Conservation (phyloP, 345 rosid genomes). For the Salix dunnii region DNA sequence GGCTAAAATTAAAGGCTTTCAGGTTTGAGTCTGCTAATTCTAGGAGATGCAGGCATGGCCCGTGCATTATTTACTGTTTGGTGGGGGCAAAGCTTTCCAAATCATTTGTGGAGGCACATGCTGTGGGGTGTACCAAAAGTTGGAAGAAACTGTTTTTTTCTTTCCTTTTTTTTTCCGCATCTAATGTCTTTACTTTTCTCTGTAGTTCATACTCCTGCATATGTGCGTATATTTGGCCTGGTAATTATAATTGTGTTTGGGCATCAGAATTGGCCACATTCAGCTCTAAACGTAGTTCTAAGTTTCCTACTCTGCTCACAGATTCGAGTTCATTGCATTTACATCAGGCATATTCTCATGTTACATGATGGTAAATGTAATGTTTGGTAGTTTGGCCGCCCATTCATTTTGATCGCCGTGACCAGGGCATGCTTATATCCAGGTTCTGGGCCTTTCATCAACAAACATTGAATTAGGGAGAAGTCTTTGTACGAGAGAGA, state of each 20-base stretch:
- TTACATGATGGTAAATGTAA: not conserved
- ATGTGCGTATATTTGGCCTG: slow-evolving; percentile 27
- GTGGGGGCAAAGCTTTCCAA: slow-evolving; percentile 9
- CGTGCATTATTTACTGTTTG: slow-evolving; percentile 6
- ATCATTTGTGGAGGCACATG: not conserved
- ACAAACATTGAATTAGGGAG: not conserved
- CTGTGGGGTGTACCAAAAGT: slow-evolving; percentile 7
- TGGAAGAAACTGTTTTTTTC: not conserved
- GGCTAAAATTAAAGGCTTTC: slow-evolving; percentile 11
- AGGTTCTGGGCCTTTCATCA: not conserved
- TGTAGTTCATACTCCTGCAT: slow-evolving; percentile 9
- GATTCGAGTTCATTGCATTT: slow-evolving; percentile 9
- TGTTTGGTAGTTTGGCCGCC: not conserved
- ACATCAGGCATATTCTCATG: slow-evolving; percentile 8
- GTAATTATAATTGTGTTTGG: slow-evolving; percentile 16
- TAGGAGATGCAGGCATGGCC: not conserved
- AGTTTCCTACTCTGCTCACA: not conserved
- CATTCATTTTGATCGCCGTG: not conserved
- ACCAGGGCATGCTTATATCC: not conserved
- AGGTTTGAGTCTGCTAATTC: not conserved
- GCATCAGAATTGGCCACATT: slow-evolving; percentile 1
- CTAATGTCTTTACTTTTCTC: not conserved
- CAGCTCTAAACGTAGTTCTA: not conserved
- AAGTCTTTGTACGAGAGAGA: not conserved
- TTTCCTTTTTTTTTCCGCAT: not conserved